phyloP scores from a whole-genome alignment of 108 stramenopile species.

The Conticribra weissflogii region DNA sequence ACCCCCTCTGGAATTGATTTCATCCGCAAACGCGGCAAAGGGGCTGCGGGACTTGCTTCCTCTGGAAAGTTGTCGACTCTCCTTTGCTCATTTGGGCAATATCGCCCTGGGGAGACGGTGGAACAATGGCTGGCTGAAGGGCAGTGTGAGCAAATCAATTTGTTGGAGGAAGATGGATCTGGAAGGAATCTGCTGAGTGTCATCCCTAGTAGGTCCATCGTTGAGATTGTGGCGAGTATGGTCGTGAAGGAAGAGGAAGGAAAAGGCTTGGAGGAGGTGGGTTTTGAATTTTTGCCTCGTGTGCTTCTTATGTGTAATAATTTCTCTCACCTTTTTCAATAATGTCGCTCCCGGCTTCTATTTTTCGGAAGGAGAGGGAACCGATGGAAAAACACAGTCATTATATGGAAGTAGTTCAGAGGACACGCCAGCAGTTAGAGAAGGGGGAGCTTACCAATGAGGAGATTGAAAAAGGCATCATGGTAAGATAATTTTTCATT shows the following conservation, averaged over 20 bases:
- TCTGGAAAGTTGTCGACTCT: slow-evolving; percentile 34
- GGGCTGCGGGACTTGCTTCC: not conserved
- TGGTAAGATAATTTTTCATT: slow-evolving; percentile 7
- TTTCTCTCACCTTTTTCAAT: not conserved
- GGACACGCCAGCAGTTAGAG: slow-evolving; percentile 51
- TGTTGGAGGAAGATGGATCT: slow-evolving; percentile 9
- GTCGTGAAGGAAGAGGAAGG: slow-evolving; percentile 17
- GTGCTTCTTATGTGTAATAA: not conserved
- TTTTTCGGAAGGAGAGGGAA: slow-evolving; percentile 1
- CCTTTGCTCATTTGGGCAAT: slow-evolving; percentile 52
- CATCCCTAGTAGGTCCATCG: slow-evolving; percentile 48
- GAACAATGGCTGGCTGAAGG: slow-evolving; percentile 68
- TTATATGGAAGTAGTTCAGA: slow-evolving; percentile 57
- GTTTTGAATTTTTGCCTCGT: not conserved
- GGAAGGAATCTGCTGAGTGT: slow-evolving; percentile 27
- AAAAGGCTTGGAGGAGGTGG: slow-evolving; percentile 8
- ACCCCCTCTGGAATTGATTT: slow-evolving; percentile 60
- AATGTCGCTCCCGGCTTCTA: too few species aligned
- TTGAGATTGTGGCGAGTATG: slow-evolving; percentile 49
- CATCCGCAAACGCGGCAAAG: slow-evolving; percentile 46
- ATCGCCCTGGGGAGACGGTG: slow-evolving; percentile 53
- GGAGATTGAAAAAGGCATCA: slow-evolving; percentile 49
- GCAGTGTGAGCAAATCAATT: slow-evolving; percentile 29
- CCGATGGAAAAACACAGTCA: slow-evolving; percentile 14
- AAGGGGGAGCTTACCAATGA: slow-evolving; percentile 38